Evolutionary conservation across 352 stramenopile species (phyloP), one percentile per base, ranked within the genome.

Genomic region (Blastocystis sp.): DNA sequence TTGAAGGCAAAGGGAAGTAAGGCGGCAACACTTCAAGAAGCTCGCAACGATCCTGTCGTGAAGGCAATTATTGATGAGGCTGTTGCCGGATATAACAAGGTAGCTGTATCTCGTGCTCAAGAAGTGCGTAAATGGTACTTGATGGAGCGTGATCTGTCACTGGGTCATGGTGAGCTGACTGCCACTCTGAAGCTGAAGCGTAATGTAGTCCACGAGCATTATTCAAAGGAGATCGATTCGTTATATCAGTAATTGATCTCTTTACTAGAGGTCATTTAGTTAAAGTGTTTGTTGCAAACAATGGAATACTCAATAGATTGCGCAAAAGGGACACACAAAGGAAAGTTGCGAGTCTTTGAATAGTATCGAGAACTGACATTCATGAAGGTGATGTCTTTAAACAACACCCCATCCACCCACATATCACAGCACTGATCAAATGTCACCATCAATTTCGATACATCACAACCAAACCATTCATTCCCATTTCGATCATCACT

Each of bases 1-100:
- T 68, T 69, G n/a, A 73, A 53, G 24, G 27, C 30, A 15, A 0
- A 84, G 22, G 78, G 79, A 2, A 42, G 35, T 15, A 73, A 22
- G 11, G 68, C 76, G 22, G 90, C 35, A 6, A 91, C 87, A 1
- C 33, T 90, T 13, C 27, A 24, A 24, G 79, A 90, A 24, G 90
- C 89, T 19, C 24, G 17, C 24, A 91, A 90, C 19, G 56, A 76
- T 60, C 13, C 44, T 15, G 62, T n/a, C 0, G 90, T 70, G n/a
- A 88, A 40, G 30, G 58, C 92, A 6, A 81, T 88, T 22, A 54
- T 92, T 15, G 66, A 90, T 17, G 51, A 64, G 22, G 91, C 90
- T n/a, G 92, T 92, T 27, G 73, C 89, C 19, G 91, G 91, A 58
- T 93, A 91, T 58, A 92, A 92, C 77, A 90, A 91, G 24, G 58